These are phyloP conservation scores for Somion occarium DNA, from an alignment of 1,284 basidiomycete genomes.

Conservation along the genomic window DNA sequence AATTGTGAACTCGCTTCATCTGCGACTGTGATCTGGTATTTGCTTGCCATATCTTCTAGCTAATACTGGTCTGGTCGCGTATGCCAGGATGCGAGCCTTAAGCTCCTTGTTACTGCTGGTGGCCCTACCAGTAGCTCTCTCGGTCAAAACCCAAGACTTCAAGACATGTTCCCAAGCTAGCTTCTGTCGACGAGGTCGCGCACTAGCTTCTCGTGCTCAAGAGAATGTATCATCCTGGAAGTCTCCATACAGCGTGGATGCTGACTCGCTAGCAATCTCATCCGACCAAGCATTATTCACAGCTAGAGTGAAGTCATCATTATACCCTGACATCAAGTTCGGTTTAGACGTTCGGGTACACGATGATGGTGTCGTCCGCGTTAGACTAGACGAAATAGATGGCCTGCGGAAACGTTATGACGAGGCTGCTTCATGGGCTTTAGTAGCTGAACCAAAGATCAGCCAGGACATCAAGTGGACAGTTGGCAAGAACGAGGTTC, in stretches of 20 bases:
- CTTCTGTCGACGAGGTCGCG: constrained; percentile 87
- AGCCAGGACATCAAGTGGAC: constrained; percentile 58
- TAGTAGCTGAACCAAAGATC: constrained; percentile 64
- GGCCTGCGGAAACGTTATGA: constrained; percentile 81
- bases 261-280: constrained; percentile 44
- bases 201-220: constrained; percentile 66
- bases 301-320: constrained; percentile 66
- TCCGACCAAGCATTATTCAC: constrained; percentile 59
- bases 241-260: constrained; percentile 80
- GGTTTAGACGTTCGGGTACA: constrained; percentile 78
- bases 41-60: too few relatives aligned
- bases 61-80: too few relatives aligned
- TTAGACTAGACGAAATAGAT: constrained; percentile 82
- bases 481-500: constrained; percentile 54
- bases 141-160: constrained; percentile 80
- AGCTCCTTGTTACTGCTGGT: constrained; percentile 26
- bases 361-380: constrained; percentile 78
- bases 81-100: constrained; percentile 18
- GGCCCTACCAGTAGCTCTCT: constrained; percentile 32
- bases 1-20: too few relatives aligned
- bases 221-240: constrained; percentile 53
- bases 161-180: constrained; percentile 88
- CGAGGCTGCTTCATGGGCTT: constrained; percentile 84
- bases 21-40: too few relatives aligned
- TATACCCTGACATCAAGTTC: constrained; percentile 83